These are phyloP conservation scores for Solanum hybrid DNA, from an alignment of 305 asterid genomes.

Conservation along the genomic window DNA sequence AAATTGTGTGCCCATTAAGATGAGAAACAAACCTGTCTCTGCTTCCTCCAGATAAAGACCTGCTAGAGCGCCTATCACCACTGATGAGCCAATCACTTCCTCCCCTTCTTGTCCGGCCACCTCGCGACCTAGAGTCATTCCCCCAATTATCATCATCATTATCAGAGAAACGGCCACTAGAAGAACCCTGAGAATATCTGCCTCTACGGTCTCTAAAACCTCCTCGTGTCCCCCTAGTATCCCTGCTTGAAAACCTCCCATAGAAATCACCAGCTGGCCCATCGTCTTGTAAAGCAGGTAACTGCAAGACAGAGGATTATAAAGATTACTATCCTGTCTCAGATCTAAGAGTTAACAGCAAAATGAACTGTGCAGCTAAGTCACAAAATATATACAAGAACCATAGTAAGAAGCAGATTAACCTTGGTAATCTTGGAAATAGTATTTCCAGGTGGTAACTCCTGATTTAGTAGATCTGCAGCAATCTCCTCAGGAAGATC, in stretches of 20 bases:
- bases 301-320: constrained; percentile 26
- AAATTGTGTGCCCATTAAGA: neutral
- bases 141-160: constrained; percentile 22
- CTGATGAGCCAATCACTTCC: constrained; percentile 71
- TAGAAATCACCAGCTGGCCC: constrained; percentile 74
- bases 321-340: neutral
- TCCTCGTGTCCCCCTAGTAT: constrained; percentile 49
- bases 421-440: constrained; percentile 79
- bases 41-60: constrained; percentile 46
- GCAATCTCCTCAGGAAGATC: constrained; percentile 99
- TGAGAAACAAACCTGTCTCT: constrained; percentile 34
- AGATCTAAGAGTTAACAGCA: neutral
- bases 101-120: constrained; percentile 43
- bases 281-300: constrained; percentile 91
- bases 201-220: constrained; percentile 45
- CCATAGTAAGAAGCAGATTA: neutral
- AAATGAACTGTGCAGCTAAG: neutral
- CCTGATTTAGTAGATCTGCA: constrained; percentile 61
- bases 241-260: constrained; percentile 64
- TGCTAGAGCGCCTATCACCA: constrained; percentile 40
- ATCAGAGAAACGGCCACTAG: constrained; percentile 25
- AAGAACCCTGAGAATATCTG: constrained; percentile 1
- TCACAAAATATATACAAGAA: neutral
- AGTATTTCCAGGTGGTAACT: constrained; percentile 79
- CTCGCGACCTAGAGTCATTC: constrained; percentile 32